Conservation (phyloP, 116 monocot species). For the Iris pallida region DNA sequence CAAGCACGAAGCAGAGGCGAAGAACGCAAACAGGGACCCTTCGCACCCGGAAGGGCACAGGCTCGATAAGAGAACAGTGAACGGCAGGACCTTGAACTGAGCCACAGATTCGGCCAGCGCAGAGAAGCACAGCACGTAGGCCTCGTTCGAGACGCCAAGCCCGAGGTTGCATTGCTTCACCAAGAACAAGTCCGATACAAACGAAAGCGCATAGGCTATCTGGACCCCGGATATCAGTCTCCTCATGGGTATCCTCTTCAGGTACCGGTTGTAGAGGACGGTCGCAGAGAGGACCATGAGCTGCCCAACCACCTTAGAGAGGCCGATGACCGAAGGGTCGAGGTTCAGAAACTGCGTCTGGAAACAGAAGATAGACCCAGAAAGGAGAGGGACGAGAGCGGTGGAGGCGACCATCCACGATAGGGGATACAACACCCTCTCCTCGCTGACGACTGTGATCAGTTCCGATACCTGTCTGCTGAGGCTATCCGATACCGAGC, state of each 20-base stretch:
- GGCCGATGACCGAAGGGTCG: constrained; percentile 58
- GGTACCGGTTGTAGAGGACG: constrained; percentile 41
- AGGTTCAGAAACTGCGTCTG: constrained; percentile 72
- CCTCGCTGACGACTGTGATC: constrained; percentile 37
- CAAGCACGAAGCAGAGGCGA: constrained; percentile 59
- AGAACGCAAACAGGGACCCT: constrained; percentile 74
- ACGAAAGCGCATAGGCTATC: constrained; percentile 49
- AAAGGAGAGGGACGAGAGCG: constrained; percentile 67
- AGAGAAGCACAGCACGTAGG: constrained; percentile 63
- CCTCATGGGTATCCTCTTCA: constrained; percentile 53
- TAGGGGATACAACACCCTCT: constrained; percentile 48
- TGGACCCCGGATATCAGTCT: constrained; percentile 56
- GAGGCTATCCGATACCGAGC: constrained; percentile 40
- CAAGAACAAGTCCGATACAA: constrained; percentile 57
- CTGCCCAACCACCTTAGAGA: constrained; percentile 83
- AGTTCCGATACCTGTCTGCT: constrained; percentile 51
- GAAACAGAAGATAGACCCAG: constrained; percentile 81
- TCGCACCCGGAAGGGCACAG: constrained; percentile 70
- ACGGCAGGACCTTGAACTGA: constrained; percentile 82
- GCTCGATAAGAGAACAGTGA: constrained; percentile 57
- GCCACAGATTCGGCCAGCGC: constrained; percentile 73
- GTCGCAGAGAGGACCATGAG: constrained; percentile 53
- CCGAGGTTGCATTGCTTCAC: constrained; percentile 72
- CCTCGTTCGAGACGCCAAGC: constrained; percentile 77
- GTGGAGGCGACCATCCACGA: constrained; percentile 68